Evolutionary conservation across 805 yeast genomes (phyloP).

Genomic region (Monosporozyma yasuniensis): DNA sequence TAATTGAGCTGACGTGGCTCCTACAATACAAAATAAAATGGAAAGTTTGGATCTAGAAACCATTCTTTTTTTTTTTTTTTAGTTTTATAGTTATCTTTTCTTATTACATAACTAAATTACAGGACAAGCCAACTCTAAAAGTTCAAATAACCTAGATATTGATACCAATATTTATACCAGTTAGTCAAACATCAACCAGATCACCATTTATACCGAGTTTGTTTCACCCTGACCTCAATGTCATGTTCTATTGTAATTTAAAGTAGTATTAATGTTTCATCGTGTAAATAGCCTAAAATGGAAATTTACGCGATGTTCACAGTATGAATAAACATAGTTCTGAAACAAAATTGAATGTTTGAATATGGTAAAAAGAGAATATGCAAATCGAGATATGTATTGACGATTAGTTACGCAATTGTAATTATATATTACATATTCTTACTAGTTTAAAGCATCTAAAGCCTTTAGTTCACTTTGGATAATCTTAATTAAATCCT

Average conservation of each 20-base stretch:
- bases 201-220: background rate
- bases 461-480: constrained; percentile 51
- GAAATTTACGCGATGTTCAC: constrained; percentile 3
- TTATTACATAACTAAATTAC: background rate
- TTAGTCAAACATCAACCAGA: no score
- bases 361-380: no score
- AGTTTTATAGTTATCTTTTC: background rate
- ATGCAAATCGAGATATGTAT: background rate
- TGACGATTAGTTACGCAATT: background rate
- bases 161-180: background rate
- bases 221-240: background rate
- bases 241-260: background rate
- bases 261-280: background rate
- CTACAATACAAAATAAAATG: background rate
- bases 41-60: background rate
- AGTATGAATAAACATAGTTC: background rate
- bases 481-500: constrained; percentile 47
- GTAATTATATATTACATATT: background rate
- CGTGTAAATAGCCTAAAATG: constrained; percentile 4
- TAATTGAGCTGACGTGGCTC: background rate
- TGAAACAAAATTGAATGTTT: background rate
- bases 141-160: background rate
- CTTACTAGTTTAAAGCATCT: constrained; percentile 30
- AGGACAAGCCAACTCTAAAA: background rate
- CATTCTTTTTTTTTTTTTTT: background rate